These are phyloP conservation scores for Xylariaceae sp. DNA, from an alignment of 2,329 filamentous ascomycete species.

Conservation along the genomic window DNA sequence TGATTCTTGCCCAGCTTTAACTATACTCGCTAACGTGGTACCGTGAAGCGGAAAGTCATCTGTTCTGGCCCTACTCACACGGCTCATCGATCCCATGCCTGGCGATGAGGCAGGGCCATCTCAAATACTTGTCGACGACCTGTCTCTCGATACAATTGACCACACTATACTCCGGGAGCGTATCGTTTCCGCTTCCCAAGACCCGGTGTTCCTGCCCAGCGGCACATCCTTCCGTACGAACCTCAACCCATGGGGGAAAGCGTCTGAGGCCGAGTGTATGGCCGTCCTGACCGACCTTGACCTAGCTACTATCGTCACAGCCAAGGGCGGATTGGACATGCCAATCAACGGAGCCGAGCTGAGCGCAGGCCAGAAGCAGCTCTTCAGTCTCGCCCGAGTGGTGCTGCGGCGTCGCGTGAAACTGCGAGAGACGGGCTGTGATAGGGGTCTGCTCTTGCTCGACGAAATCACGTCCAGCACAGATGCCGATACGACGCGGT, in stretches of 20 bases:
- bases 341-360: slow-evolving; percentile 50
- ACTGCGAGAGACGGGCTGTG: slow-evolving; percentile 17
- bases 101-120: slow-evolving; percentile 27
- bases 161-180: slow-evolving; percentile 45
- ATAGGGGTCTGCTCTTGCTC: slow-evolving; percentile 38
- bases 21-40: slow-evolving; percentile 20
- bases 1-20: not conserved
- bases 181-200: slow-evolving; percentile 52
- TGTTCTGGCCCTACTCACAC: slow-evolving; percentile 47
- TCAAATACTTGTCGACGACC: slow-evolving; percentile 45
- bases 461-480: slow-evolving; percentile 44
- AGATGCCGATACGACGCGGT: slow-evolving; percentile 36
- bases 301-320: slow-evolving; percentile 32
- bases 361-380: slow-evolving; percentile 56
- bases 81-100: slow-evolving; percentile 46
- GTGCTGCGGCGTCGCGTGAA: slow-evolving; percentile 38
- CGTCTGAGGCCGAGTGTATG: slow-evolving; percentile 23
- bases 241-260: slow-evolving; percentile 39
- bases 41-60: slow-evolving; percentile 49
- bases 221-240: slow-evolving; percentile 44
- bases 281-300: slow-evolving; percentile 34
- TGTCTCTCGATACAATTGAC: slow-evolving; percentile 41
- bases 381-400: slow-evolving; percentile 38
- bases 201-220: slow-evolving; percentile 49
- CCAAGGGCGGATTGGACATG: slow-evolving; percentile 35